Conservation (phyloP, 2,329 filamentous ascomycete species). For the Gyromitra esculenta region DNA sequence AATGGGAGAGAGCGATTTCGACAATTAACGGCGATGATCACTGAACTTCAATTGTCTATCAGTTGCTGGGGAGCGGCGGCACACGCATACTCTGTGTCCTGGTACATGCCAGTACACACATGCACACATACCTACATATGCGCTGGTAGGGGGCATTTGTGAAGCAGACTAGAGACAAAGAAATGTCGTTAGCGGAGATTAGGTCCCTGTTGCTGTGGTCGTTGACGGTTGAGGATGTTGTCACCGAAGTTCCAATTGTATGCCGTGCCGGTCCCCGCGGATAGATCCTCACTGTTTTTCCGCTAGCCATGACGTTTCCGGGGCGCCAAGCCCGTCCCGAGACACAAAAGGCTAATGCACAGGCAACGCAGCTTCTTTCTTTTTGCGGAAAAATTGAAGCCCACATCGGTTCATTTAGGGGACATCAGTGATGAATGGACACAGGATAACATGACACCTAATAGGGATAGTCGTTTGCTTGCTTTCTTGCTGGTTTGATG, state of each 20-base stretch:
- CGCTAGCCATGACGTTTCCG: not conserved
- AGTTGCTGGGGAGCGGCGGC: conserved; percentile 1
- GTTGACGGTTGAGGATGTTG: conserved; percentile 17
- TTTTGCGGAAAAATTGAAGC: conserved; percentile 17
- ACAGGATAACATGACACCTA: not conserved
- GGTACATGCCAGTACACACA: not conserved
- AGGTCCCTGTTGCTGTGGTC: conserved; percentile 5
- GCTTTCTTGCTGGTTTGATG: not conserved
- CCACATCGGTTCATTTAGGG: conserved; percentile 22
- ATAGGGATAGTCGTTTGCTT: not conserved
- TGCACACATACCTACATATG: not conserved
- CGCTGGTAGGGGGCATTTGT: conserved; percentile 9
- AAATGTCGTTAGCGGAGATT: conserved; percentile 7
- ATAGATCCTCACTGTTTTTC: not conserved
- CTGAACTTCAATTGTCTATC: conserved; percentile 8
- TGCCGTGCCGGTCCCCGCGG: conserved; percentile 15
- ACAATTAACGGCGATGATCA: conserved; percentile 31
- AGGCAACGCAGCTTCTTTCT: conserved; percentile 7
- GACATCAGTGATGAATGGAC: conserved; percentile 25
- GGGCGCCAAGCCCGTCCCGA: conserved; percentile 28
- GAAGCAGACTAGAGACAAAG: conserved; percentile 33
- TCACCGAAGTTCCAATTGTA: conserved; percentile 19
- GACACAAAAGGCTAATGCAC: conserved; percentile 4
- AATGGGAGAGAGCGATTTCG: conserved; percentile 11
- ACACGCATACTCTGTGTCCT: not conserved